Evolutionary conservation across 1,139 yeast genomes (phyloP).

Genomic region (Zygosaccharomyces sapae): DNA sequence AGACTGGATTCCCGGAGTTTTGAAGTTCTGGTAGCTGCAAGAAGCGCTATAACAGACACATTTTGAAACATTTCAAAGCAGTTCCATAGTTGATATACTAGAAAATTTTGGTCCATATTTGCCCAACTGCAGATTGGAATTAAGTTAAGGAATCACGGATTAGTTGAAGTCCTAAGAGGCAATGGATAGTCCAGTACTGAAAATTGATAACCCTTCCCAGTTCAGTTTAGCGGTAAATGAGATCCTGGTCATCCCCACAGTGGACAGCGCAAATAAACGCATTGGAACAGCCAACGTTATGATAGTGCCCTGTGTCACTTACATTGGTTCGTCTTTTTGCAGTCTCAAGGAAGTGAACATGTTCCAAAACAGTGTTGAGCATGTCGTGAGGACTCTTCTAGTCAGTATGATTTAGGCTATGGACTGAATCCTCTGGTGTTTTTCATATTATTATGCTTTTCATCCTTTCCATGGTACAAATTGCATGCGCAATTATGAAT

Average conservation of each 20-base stretch:
- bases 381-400: neutral
- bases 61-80: too few species aligned
- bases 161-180: too few species aligned
- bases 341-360: neutral
- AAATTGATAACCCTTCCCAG: neutral
- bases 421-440: neutral
- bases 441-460: too few species aligned
- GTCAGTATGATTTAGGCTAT: neutral
- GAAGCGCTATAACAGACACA: too few species aligned
- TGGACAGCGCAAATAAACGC: neutral
- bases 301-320: neutral
- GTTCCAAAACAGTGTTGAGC: neutral
- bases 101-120: too few species aligned
- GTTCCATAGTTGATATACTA: too few species aligned
- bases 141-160: too few species aligned
- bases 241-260: neutral
- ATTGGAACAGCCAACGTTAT: neutral
- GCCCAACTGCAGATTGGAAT: too few species aligned
- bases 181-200: too few species aligned
- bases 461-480: neutral
- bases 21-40: too few species aligned
- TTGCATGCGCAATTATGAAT: too few species aligned
- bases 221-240: neutral
- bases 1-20: too few species aligned
- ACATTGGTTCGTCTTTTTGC: neutral